These are phyloP conservation scores for Beauveria australis DNA, from an alignment of 2,329 filamentous ascomycete species.

Conservation along the genomic window DNA sequence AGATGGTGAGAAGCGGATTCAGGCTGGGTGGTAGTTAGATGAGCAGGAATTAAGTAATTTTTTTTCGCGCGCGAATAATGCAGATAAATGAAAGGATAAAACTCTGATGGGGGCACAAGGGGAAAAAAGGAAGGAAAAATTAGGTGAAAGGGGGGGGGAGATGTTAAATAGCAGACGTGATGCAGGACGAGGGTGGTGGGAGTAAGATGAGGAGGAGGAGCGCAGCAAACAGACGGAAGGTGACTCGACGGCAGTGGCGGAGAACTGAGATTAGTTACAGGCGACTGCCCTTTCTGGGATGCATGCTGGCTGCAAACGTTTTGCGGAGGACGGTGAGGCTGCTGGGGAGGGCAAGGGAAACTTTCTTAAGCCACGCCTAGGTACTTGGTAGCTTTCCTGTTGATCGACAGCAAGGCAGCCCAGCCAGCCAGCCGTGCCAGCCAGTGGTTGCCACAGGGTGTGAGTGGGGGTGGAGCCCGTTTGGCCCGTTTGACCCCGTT, in stretches of 20 bases:
- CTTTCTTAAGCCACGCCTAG: too few species aligned
- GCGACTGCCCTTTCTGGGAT: too few species aligned
- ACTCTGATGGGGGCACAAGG: neutral
- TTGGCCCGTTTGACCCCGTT: neutral
- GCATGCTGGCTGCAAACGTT: too few species aligned
- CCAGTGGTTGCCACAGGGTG: neutral
- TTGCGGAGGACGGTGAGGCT: too few species aligned
- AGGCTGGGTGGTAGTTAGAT: neutral
- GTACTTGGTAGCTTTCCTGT: too few species aligned
- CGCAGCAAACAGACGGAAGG: neutral
- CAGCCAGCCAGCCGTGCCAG: too few species aligned
- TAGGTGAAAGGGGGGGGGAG: neutral
- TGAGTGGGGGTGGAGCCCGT: slow-evolving; percentile 1
- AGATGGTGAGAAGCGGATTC: neutral
- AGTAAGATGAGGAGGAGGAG: neutral
- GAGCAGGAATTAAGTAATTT: neutral
- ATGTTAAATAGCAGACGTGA: neutral
- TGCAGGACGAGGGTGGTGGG: neutral
- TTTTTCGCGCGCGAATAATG: neutral
- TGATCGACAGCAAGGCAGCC: too few species aligned
- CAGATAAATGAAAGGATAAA: neutral
- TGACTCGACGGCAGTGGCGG: neutral
- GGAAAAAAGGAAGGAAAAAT: neutral
- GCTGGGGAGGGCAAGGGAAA: too few species aligned
- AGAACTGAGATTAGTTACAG: too few species aligned